These are phyloP conservation scores for Epichloe coenophiala DNA, from an alignment of 2,329 filamentous ascomycete genomes.

Conservation along the genomic window DNA sequence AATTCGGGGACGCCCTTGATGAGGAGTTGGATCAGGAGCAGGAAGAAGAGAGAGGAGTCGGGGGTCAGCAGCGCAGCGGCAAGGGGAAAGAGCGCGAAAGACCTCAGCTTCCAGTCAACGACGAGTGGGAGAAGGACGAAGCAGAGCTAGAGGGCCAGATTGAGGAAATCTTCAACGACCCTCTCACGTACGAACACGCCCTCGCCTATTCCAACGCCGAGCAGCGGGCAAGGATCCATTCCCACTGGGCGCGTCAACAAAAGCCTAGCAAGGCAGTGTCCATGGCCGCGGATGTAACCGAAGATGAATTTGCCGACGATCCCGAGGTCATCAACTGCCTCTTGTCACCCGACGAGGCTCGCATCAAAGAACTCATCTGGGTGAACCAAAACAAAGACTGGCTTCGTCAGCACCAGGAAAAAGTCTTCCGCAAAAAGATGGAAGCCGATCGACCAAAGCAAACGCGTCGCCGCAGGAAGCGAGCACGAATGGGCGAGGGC, in stretches of 20 bases:
- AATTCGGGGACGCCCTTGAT: constrained; percentile 30
- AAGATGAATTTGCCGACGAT: constrained; percentile 79
- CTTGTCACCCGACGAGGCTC: constrained; percentile 58
- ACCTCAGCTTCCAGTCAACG: constrained; percentile 40
- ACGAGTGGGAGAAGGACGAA: constrained; percentile 51
- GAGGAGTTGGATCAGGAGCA: constrained; percentile 13
- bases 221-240: constrained; percentile 39
- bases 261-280: constrained; percentile 34
- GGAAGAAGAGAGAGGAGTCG: neutral
- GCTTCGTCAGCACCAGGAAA: constrained; percentile 74
- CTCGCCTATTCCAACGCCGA: constrained; percentile 45
- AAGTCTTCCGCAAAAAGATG: constrained; percentile 60
- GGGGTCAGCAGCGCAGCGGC: constrained; percentile 5
- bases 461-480: constrained; percentile 40
- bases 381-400: constrained; percentile 91
- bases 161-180: constrained; percentile 52
- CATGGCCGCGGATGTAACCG: constrained; percentile 54
- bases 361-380: constrained; percentile 85
- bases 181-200: constrained; percentile 41
- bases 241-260: constrained; percentile 35
- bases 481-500: constrained; percentile 48
- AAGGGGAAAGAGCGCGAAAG: constrained; percentile 17
- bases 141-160: constrained; percentile 57
- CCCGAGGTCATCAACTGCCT: constrained; percentile 74
- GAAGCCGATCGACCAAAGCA: constrained; percentile 43